phyloP scores from a whole-genome alignment of 345 rosid genomes.

The Citrus trifoliata region DNA sequence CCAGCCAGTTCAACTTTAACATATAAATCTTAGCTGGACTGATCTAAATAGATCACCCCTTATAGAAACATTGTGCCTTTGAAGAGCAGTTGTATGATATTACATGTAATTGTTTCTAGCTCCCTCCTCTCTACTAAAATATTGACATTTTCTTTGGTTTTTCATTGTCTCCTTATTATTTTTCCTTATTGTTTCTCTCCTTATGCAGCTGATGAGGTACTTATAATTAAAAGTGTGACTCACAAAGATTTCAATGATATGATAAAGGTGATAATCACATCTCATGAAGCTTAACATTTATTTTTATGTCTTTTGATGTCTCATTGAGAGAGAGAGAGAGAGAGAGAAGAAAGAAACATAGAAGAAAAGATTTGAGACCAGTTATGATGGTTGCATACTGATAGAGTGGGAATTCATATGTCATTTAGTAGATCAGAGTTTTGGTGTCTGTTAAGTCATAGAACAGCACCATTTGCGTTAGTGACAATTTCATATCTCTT shows the following conservation, averaged over 20 bases:
- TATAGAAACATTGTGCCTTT: background rate
- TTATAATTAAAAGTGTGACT: slow-evolving; percentile 84
- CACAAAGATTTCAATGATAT: slow-evolving; percentile 85
- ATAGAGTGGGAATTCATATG: background rate
- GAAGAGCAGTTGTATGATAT: background rate
- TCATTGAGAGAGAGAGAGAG: background rate
- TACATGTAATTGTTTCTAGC: background rate
- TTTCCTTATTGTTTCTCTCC: slow-evolving; percentile 12
- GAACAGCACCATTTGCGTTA: background rate
- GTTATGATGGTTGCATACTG: background rate
- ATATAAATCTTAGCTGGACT: slow-evolving; percentile 2
- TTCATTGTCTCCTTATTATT: background rate
- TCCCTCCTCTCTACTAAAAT: background rate
- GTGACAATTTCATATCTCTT: background rate
- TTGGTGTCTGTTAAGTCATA: slow-evolving; percentile 10
- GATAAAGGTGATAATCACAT: slow-evolving; percentile 69
- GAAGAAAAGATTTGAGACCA: background rate
- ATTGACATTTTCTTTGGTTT: background rate
- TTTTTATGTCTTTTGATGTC: background rate
- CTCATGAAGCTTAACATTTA: background rate
- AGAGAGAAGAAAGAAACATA: background rate
- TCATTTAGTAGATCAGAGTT: slow-evolving; percentile 6
- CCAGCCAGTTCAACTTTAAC: background rate
- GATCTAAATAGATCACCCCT: background rate
- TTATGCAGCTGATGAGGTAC: slow-evolving; percentile 82